phyloP scores from a whole-genome alignment of 768 basidiomycete genomes.

The Russula lepida region DNA sequence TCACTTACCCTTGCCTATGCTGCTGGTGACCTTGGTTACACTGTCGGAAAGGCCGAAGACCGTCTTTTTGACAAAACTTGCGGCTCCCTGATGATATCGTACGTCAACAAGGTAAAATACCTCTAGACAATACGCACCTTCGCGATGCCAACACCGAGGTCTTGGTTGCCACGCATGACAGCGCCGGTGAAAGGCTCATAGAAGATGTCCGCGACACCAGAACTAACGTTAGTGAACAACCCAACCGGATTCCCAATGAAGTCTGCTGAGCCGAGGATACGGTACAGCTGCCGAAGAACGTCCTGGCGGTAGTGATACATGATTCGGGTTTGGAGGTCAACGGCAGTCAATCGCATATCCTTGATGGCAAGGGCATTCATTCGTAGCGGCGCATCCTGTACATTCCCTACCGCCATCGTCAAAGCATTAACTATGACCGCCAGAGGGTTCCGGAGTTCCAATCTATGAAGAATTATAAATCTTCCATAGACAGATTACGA shows the following conservation, averaged over 20 bases:
- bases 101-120: background rate
- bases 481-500: background rate
- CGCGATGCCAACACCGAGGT: conserved; percentile 88
- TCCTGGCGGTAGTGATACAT: conserved; percentile 91
- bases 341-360: conserved; percentile 82
- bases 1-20: conserved; percentile 83
- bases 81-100: conserved; percentile 63
- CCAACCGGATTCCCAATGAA: conserved; percentile 96
- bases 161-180: conserved; percentile 92
- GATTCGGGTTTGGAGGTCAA: conserved; percentile 79
- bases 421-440: conserved; percentile 90
- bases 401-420: conserved; percentile 94
- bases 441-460: conserved; percentile 80
- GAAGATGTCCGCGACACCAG: conserved; percentile 96
- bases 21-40: conserved; percentile 96
- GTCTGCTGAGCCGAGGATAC: conserved; percentile 96
- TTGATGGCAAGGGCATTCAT: conserved; percentile 92
- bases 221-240: conserved; percentile 95
- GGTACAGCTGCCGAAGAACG: conserved; percentile 86
- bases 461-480: conserved; percentile 30
- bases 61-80: conserved; percentile 97
- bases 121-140: conserved; percentile 45
- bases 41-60: conserved; percentile 95
- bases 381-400: conserved; percentile 91
- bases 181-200: conserved; percentile 97